Base-by-base conservation (phyloP, 177 flowering plant species). In the Tripterygium wilfordii region DNA sequence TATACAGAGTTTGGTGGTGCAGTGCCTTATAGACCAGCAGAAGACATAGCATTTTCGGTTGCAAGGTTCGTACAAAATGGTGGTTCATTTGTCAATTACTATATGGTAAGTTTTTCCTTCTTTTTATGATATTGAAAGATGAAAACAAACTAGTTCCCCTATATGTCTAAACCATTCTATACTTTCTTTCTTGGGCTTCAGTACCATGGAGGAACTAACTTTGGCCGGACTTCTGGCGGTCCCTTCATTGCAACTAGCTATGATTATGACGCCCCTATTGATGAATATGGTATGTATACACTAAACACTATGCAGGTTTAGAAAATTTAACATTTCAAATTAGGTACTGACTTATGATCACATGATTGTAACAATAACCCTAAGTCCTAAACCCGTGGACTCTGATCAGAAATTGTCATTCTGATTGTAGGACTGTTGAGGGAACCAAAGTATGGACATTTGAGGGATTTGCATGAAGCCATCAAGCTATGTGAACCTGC, bases 151-250 rank as follows among this genome's bases (percentile, higher is more conserved):
- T n/a, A n/a, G n/a, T n/a, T n/a, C n/a, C n/a, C n/a, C n/a, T n/a
- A n/a, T n/a, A n/a, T n/a, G n/a, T n/a, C n/a, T n/a, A n/a, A n/a
- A n/a, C n/a, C n/a, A n/a, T n/a, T n/a, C n/a, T n/a, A n/a, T n/a
- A n/a, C n/a, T n/a, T n/a, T n/a, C n/a, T n/a, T n/a, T n/a, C n/a
- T n/a, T 48, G n/a, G n/a, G n/a, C n/a, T n/a, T n/a, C 61, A 85
- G 94, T 85, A 77, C 39, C 94, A 85, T 57, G 94, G 94, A 49
- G 94, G 94, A 54, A 85, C 94, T 10, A 85, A 85, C 43, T 85
- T 85, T 48, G 94, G 81, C 17, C 58, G 88, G 21, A 79, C 88
- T 17, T 68, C 94, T 20, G 94, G 80, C 24, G 79, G 86, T 37
- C 91, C 87, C 36, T 85, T 82, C 54, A 72, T 85, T 25, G 65